Evolutionary conservation across 2,329 filamentous ascomycete genomes (phyloP), one percentile per base, ranked within the genome.

Genomic region (Herpotrichia juniperi): DNA sequence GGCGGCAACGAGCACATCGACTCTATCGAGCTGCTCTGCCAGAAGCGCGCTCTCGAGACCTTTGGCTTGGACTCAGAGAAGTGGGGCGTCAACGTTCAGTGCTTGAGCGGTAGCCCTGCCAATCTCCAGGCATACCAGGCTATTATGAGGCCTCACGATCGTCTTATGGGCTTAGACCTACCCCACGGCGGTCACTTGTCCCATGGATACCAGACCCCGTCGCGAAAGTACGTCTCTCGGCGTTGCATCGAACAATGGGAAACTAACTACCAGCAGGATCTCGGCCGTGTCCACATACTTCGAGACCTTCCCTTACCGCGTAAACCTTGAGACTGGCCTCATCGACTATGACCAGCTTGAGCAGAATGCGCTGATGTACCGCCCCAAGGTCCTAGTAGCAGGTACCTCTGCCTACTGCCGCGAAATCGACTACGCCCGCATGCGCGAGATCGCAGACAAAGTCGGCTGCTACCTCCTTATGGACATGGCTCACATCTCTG

Each of bases 221-320:
- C 88, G 72, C 91, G 90, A 82, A 99, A 99, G 84, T 89, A 75
- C 75, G 83, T 79, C 46, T 21, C 26, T 9, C 39, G 25, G 24
- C 2, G 5, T 17, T 12, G 14, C n/a, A 28, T 9, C 21, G 4
- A 42, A 19, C 2, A 25, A 37, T 26, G 28, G 3, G n/a, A 55
- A 25, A 42, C 64, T 69, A 45, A 66, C 55, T 14, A 35, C 9
- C 5, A 39, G n/a, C 45, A 74, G 72, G 84, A 97, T 99, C 74
- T 97, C 93, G n/a, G 92, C 93, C 67, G 87, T 99, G 61, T 97
- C 93, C 51, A 97, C 96, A 73, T 99, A 99, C 80, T 99, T 99
- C 74, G 94, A 99, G 80, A 99, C 94, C 30, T 81, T 99, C 58
- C 94, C 94, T 4, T 99, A 99, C 81, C 88, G 91, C 53, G 84